phyloP scores from a whole-genome alignment of 208 protist genomes.

The Leishmania arabica region DNA sequence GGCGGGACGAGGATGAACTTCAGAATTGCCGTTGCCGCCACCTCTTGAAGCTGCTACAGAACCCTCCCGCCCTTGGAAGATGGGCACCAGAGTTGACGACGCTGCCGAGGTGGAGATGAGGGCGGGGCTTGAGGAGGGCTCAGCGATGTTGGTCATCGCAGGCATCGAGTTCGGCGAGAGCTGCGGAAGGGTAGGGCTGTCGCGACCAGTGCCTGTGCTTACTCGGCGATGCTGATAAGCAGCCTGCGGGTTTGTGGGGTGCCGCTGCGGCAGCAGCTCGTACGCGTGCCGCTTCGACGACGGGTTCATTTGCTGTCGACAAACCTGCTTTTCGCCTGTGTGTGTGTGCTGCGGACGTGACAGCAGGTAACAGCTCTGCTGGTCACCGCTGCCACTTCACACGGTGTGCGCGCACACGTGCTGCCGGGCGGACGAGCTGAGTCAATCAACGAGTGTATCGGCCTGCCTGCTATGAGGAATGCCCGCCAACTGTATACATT shows the following conservation, averaged over 20 bases:
- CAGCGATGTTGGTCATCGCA: background rate
- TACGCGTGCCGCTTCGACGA: constrained; percentile 4
- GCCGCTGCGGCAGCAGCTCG: background rate
- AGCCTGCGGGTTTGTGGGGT: background rate
- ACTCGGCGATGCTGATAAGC: background rate
- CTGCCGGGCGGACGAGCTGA: background rate
- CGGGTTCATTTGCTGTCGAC: constrained; percentile 1
- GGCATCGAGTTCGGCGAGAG: background rate
- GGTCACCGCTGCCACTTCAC: background rate
- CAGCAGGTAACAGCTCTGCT: background rate
- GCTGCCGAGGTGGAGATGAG: background rate
- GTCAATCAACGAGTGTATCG: background rate
- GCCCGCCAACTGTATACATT: background rate
- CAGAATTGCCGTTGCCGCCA: background rate
- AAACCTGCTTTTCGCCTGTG: background rate
- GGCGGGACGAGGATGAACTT: background rate
- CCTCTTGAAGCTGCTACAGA: background rate
- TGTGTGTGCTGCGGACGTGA: background rate
- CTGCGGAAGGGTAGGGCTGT: background rate
- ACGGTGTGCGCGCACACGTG: background rate
- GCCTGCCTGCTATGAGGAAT: background rate
- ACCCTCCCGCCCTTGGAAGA: background rate
- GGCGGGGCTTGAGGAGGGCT: background rate
- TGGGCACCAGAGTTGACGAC: background rate
- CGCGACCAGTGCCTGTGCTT: background rate